Conservation (phyloP, 441 rosid species). For the Populus hybrid region DNA sequence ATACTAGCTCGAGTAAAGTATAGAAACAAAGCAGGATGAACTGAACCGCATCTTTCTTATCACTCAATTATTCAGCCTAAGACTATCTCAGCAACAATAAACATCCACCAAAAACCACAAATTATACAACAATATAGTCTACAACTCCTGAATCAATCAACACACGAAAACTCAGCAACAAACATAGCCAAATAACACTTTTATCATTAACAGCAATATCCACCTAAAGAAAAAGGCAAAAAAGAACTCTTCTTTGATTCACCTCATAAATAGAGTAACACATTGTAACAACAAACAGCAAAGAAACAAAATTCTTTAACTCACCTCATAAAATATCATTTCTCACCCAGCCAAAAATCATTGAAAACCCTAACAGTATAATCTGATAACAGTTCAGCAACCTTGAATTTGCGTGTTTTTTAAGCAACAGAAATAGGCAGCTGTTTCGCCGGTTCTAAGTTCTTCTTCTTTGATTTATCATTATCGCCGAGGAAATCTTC, state of each 20-base stretch:
- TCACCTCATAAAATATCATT: neutral
- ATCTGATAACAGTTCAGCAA: neutral
- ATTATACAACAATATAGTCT: neutral
- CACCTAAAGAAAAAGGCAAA: no score
- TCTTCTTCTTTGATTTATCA: constrained; percentile 28
- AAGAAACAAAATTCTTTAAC: neutral
- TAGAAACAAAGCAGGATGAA: neutral
- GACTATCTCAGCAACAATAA: neutral
- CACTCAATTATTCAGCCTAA: neutral
- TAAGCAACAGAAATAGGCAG: constrained; percentile 66
- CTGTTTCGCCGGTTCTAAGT: constrained; percentile 32
- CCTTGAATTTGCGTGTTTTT: neutral
- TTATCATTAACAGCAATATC: no score
- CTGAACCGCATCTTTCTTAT: neutral
- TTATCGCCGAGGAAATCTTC: constrained; percentile 57
- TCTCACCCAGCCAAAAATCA: neutral
- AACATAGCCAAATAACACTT: neutral
- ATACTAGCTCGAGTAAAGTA: neutral
- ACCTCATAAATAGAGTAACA: neutral
- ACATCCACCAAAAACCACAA: neutral
- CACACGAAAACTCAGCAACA: neutral
- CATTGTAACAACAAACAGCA: neutral
- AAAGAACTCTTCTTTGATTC: no score
- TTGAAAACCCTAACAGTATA: neutral
- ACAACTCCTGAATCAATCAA: neutral